Base-by-base conservation (phyloP, 176 grass and related monocot species). In the Eleusine coracana region DNA sequence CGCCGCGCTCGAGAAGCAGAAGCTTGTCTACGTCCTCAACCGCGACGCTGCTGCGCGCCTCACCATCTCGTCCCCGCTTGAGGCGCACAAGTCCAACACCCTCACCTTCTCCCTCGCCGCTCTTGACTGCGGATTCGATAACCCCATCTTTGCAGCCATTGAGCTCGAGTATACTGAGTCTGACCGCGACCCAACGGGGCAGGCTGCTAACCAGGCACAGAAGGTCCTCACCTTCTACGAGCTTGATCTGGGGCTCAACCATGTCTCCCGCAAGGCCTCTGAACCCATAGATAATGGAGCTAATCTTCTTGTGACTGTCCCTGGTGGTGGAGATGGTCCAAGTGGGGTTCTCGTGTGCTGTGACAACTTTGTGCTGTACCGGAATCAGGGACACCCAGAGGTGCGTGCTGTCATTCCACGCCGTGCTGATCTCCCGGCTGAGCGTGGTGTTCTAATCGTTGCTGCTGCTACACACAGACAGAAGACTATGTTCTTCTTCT, bases 171-270 rank as follows among this genome's bases (percentile, higher is more conserved):
- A 99, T 38, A 90, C 93, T 0, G 96, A 99, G 66, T 90, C 96
- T 2, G 96, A 99, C 70, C 82, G 87, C 15, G 96, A 96, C 48
- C 87, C 96, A 9, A 88, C 91, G 0, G 96, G 96, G 56, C 93
- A 93, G 58, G 93, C 96, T 52, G 93, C 93, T 10, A 81, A 86
- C n/a, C 91, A 96, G 27, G 96, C 93, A 7, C 96, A 96, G 83
- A 99, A 99, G 89, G 60, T 94, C 70, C 91, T 99, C 77, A 96
- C 96, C 15, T 99, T 99, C 90, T 99, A 99, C 46, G 96, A 99
- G 89, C 96, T 99, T 20, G 96, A 99, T 54, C 75, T 99, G 37
- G 96, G 96, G 13, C 93, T 99, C 42, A 96, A 99, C 78, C 96
- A 99, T 64, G 93, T 96, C 17, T 96, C 96, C 2, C 92, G 96